A percentile compares a stretch with the other conserved stretches of the same genome.
Evolutionary conservation across 805 yeast genomes (phyloP).

Genomic region (Hanseniaspora occidentalis): DNA sequence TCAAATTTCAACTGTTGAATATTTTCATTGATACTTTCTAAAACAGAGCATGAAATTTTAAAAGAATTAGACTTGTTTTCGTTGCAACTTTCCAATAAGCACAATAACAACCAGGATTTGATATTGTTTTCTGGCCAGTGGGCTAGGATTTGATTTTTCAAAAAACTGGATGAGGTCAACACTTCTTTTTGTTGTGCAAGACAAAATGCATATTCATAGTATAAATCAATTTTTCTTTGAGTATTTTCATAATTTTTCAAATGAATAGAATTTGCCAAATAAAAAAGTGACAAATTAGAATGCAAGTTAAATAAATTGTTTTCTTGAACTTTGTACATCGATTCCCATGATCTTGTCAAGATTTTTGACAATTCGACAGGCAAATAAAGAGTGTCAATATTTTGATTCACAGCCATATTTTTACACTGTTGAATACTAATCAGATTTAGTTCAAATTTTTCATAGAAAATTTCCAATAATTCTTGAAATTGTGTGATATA

Average conservation of each 20-base stretch:
- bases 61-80: constrained; percentile 46
- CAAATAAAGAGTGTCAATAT: neutral
- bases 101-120: constrained; percentile 55
- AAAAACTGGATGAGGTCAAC: constrained; percentile 30
- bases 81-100: constrained; percentile 47
- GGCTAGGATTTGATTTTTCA: constrained; percentile 36
- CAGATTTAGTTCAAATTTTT: neutral
- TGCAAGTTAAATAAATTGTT: constrained; percentile 10
- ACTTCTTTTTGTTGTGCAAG: constrained; percentile 33
- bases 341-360: neutral
- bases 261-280: constrained; percentile 18
- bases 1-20: constrained; percentile 7
- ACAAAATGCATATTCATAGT: constrained; percentile 36
- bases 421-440: neutral
- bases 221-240: constrained; percentile 7
- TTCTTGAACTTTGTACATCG: constrained; percentile 12
- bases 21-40: constrained; percentile 30
- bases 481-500: neutral
- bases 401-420: neutral
- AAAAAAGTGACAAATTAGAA: constrained; percentile 10
- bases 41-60: constrained; percentile 41
- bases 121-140: constrained; percentile 38
- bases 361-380: neutral
- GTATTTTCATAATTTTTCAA: neutral
- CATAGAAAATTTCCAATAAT: neutral